Evolutionary conservation across 306 rosid species (phyloP).

Genomic region (Prosopis cineraria): DNA sequence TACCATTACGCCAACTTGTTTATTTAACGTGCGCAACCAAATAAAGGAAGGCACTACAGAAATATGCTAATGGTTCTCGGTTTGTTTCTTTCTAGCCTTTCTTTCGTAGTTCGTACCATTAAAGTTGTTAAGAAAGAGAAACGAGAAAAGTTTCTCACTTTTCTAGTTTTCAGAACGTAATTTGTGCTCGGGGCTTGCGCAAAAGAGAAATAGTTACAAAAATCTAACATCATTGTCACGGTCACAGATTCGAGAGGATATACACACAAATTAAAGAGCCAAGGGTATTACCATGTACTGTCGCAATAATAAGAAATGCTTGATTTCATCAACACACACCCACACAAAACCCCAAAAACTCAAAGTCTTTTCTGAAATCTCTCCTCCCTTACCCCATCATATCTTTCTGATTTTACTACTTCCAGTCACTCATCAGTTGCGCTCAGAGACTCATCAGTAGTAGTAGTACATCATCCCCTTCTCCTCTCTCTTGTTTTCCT

Average conservation of each 20-base stretch:
- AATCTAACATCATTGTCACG: constrained; percentile 40
- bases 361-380: constrained; percentile 36
- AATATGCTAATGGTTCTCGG: no score
- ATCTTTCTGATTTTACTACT: constrained; percentile 66
- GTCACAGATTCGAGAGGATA: constrained; percentile 44
- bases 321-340: constrained; percentile 49
- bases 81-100: constrained; percentile 1
- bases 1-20: neutral
- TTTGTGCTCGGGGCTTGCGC: constrained; percentile 32
- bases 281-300: constrained; percentile 56
- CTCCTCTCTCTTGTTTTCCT: constrained; percentile 61
- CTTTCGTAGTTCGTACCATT: constrained; percentile 26
- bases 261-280: constrained; percentile 45
- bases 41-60: neutral
- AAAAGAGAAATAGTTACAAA: constrained; percentile 34
- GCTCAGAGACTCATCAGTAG: constrained; percentile 33
- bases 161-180: constrained; percentile 45
- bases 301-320: constrained; percentile 52
- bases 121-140: neutral
- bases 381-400: constrained; percentile 63
- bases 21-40: neutral
- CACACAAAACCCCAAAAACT: constrained; percentile 42
- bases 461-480: constrained; percentile 48
- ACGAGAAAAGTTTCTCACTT: neutral
- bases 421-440: constrained; percentile 47